Evolutionary conservation across 2,329 filamentous ascomycete species (phyloP).

Genomic region (Emericellopsis cladophorae): DNA sequence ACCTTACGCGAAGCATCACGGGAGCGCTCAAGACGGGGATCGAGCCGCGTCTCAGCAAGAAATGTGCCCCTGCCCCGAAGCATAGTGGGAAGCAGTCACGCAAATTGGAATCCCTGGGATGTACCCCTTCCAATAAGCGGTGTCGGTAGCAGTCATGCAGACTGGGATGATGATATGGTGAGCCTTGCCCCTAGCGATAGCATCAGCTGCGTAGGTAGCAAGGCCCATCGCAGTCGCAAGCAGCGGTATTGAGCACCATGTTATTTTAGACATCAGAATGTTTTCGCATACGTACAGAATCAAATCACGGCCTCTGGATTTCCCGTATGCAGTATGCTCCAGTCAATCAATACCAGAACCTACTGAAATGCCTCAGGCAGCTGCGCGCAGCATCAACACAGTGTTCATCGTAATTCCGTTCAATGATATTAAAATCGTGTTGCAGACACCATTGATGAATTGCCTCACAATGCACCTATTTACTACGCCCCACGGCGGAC

Average conservation of each 20-base stretch:
- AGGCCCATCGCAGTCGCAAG: conserved; percentile 7
- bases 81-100: conserved; percentile 9
- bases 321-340: too few relatives aligned
- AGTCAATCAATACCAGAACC: too few relatives aligned
- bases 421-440: background rate
- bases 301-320: too few relatives aligned
- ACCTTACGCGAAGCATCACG: background rate
- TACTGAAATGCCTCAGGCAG: too few relatives aligned
- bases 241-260: background rate
- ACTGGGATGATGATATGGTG: conserved; percentile 33
- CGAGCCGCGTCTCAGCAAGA: conserved; percentile 1
- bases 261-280: too few relatives aligned
- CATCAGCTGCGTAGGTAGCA: conserved; percentile 45
- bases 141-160: conserved; percentile 24
- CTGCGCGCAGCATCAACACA: too few relatives aligned
- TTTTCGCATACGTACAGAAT: too few relatives aligned
- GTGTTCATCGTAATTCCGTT: too few relatives aligned
- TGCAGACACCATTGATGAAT: background rate
- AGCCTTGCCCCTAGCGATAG: conserved; percentile 49
- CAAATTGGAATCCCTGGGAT: conserved; percentile 11
- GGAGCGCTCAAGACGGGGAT: background rate
- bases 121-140: conserved; percentile 27
- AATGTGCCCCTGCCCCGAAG: conserved; percentile 5
- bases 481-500: background rate
- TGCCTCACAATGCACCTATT: background rate